Evolutionary conservation across 441 rosid genomes (phyloP), one percentile per base, ranked within the genome.

Genomic region (Isatis lusitanica): DNA sequence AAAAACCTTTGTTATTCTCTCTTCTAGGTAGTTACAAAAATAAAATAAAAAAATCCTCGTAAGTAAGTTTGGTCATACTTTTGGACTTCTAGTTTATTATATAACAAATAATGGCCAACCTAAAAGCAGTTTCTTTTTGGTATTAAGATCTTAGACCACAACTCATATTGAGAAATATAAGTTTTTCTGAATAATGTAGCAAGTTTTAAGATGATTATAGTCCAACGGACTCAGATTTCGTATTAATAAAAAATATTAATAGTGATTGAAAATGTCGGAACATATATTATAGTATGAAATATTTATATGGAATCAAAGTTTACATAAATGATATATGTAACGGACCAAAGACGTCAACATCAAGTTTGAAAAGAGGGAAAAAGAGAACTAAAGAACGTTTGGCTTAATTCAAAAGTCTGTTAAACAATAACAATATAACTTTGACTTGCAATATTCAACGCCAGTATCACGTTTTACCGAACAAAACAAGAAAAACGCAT

Each of bases 351-450:
- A 17, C 18, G 64, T 15, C 65, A 73, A 73, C 58, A 47, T 38
- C 44, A 31, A 48, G n/a, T 59, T 31, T 31, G 8, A 8, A 44
- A 26, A 12, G 12, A 28, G 13, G 52, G 4, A 50, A 57, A 35
- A 17, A 16, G 7, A 58, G 12, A 73, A 58, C n/a, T 18, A 13
- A 11, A 36, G 21, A 53, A 55, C 12, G 21, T 35, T 63, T 38
- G 9, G 55, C 15, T 43, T 40, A 9, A n/a, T 48, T 66, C 62
- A 66, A 30, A 74, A 21, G 21, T 50, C 30, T 48, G 78, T 59
- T 74, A 59, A 67, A 60, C 67, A 50, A 66, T 7, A 59, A 50
- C 62, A 59, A 59, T 59, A 30, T 39, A 59, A 39, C 62, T 12
- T 66, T 59, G 62, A 66, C 61, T 58, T 58, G 30, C 55, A 33